Evolutionary conservation across 176 grass and related monocot genomes (phyloP).

Genomic region (Eragrostis nindensis): DNA sequence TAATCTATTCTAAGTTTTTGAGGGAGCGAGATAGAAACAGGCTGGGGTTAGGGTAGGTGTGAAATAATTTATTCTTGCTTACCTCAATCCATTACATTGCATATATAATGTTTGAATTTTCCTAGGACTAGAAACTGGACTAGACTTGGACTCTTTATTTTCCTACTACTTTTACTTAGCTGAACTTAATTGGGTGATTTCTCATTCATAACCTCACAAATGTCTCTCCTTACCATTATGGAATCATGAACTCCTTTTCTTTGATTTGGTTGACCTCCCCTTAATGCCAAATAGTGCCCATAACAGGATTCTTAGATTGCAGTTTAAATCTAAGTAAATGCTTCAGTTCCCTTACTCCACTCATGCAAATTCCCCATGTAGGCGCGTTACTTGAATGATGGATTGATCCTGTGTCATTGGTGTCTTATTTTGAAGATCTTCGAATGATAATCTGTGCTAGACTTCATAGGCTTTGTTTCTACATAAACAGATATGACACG

Average conservation of each 20-base stretch:
- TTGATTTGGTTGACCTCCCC: not conserved
- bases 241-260: not conserved
- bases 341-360: not conserved
- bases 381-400: not conserved
- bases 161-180: not conserved
- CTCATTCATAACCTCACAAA: not conserved
- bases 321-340: not conserved
- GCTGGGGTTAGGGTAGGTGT: not conserved
- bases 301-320: not conserved
- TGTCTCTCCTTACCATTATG: not conserved
- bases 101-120: not conserved
- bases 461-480: constrained; percentile 22
- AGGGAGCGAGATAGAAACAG: not conserved
- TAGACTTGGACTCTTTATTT: not conserved
- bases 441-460: not conserved
- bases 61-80: constrained; percentile 1
- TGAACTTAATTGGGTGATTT: not conserved
- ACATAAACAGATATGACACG: not conserved
- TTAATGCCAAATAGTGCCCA: not conserved
- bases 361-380: not conserved
- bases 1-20: not conserved
- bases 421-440: constrained; percentile 15
- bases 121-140: not conserved
- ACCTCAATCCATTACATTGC: not conserved
- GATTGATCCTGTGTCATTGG: not conserved